Base-by-base conservation (phyloP, 192 early-diverging fungal genomes). In the Rhizophlyctis rosea region DNA sequence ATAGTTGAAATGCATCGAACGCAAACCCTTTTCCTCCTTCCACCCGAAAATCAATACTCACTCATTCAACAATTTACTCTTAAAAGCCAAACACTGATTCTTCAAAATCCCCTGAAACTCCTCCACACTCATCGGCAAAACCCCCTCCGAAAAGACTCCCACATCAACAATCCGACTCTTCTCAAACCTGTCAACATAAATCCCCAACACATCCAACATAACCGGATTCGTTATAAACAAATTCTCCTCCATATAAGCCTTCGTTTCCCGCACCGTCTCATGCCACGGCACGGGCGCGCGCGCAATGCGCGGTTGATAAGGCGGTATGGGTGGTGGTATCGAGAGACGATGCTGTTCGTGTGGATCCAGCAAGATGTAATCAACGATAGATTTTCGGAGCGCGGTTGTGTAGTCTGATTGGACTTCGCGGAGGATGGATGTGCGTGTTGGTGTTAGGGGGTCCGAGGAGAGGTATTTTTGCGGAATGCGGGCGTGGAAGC, bases 251-350 rank as follows among this genome's bases (percentile, higher is more conserved):
- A 85, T 78, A 50, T 30, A 64, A 11, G 14, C 44, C 50, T 78
- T 80, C 14, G 70, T 59, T 0, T 24, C 28, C 4, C 59, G 33
- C 18, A 85, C 48, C 11, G 50, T 36, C 0, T 78, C 76, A 54
- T 84, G 82, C 84, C 84, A 86, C 1, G 84, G 84, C 9, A 86
- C 83, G 3, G 84, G 84, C 0, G 84, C 84, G 33, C 84, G 61
- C 7, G 74, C 66, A 25, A 76, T 77, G n/a, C 69, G 54, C 21
- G 77, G 78, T 3, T 50, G 39, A 56, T 76, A 81, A 1, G 53
- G 36, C 4, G 25, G 31, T 4, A 69, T 47, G 50, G 78, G 64
- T 0, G 65, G 66, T 32, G 77, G 79, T 33, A 86, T 84, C 49
- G 39, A 50, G 13, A 86, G 65, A 21, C 84, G 55, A 23, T 76